These are phyloP conservation scores for Lomentospora prolificans DNA, from an alignment of 2,329 filamentous ascomycete species.

Conservation along the genomic window DNA sequence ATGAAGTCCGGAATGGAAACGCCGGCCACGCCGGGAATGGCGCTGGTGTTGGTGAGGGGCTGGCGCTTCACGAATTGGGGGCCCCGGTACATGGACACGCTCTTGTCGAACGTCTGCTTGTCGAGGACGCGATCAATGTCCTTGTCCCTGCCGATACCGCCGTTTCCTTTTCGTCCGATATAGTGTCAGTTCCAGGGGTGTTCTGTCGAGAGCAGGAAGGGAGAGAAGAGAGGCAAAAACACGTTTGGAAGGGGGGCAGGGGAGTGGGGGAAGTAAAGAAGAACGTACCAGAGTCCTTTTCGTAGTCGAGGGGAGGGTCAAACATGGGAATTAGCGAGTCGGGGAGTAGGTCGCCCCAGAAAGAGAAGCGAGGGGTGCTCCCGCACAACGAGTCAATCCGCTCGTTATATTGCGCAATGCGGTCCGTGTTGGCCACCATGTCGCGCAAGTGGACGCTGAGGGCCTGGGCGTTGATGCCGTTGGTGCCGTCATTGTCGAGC, in stretches of 20 bases:
- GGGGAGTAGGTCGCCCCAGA: constrained; percentile 12
- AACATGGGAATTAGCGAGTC: constrained; percentile 17
- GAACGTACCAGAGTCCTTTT: constrained; percentile 9
- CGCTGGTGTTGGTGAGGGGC: neutral
- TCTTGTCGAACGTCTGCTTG: constrained; percentile 10
- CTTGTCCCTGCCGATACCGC: constrained; percentile 10
- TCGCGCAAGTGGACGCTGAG: constrained; percentile 16
- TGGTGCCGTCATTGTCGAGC: constrained; percentile 16
- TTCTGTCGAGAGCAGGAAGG: neutral
- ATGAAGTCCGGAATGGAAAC: constrained; percentile 2
- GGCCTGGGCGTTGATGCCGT: constrained; percentile 13
- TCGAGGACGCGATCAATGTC: constrained; percentile 12
- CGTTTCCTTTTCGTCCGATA: neutral
- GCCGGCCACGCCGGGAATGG: neutral
- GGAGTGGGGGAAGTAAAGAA: no score
- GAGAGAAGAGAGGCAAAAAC: neutral
- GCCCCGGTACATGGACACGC: constrained; percentile 9
- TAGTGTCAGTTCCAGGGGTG: neutral
- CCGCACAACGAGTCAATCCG: constrained; percentile 12
- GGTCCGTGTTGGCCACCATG: constrained; percentile 11
- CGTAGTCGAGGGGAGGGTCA: constrained; percentile 17
- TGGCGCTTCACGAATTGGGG: constrained; percentile 6
- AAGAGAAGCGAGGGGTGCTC: constrained; percentile 15
- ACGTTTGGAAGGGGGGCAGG: neutral
- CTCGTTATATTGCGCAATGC: constrained; percentile 12